These are phyloP conservation scores for Mucor piriformis DNA, from an alignment of 371 early-diverging fungal genomes.

Conservation along the genomic window DNA sequence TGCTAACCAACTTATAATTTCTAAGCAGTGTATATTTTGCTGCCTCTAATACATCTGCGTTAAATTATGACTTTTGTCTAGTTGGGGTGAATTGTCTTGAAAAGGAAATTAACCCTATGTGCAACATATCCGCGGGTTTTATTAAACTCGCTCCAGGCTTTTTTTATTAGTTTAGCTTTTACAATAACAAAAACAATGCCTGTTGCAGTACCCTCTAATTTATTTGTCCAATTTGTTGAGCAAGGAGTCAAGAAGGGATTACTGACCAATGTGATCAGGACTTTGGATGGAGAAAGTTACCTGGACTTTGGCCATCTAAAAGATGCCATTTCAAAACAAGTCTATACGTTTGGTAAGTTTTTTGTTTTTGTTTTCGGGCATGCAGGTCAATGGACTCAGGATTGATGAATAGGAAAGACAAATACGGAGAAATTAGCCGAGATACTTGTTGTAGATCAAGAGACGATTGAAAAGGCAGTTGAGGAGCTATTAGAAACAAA, in stretches of 20 bases:
- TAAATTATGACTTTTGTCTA: too few species aligned
- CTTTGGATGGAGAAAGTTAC: constrained; percentile 23
- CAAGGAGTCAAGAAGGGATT: constrained; percentile 21
- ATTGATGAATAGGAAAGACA: constrained; percentile 10
- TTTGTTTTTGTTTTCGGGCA: neutral
- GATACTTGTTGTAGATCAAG: constrained; percentile 1
- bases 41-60: too few species aligned
- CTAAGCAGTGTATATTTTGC: too few species aligned
- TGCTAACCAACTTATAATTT: too few species aligned
- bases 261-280: constrained; percentile 3
- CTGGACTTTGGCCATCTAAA: constrained; percentile 6
- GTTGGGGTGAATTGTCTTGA: too few species aligned
- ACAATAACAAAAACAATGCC: neutral
- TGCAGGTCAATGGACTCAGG: neutral
- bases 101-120: too few species aligned
- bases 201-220: constrained; percentile 3
- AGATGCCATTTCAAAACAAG: neutral
- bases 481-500: constrained; percentile 3
- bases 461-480: neutral
- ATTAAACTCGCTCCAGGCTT: too few species aligned
- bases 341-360: constrained; percentile 10
- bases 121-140: too few species aligned
- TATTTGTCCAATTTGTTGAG: constrained; percentile 21
- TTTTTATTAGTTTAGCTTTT: neutral
- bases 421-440: constrained; percentile 14